These are phyloP conservation scores for Globisporangium paroecandrum DNA, from an alignment of 352 stramenopile species.

Conservation along the genomic window DNA sequence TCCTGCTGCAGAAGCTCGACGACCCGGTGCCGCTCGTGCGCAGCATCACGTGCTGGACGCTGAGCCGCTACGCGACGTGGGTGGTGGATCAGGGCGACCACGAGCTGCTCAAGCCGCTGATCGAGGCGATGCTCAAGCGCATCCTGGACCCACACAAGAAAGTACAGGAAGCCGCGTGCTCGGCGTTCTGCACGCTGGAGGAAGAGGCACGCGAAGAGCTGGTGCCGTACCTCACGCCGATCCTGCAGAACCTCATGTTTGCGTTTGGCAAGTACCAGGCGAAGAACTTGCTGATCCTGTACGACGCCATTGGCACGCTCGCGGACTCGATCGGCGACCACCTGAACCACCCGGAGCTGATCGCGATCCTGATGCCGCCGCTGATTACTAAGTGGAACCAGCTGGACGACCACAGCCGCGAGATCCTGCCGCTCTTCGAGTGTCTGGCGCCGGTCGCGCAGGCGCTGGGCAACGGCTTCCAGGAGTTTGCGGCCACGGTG, in stretches of 20 bases:
- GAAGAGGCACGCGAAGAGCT: conserved; percentile 93
- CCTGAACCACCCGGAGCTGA: conserved; percentile 91
- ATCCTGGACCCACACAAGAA: conserved; percentile 93
- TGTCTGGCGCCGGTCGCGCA: conserved; percentile 85
- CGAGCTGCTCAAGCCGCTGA: conserved; percentile 70
- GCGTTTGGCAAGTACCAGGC: conserved; percentile 93
- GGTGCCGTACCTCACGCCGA: conserved; percentile 89
- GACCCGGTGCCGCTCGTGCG: conserved; percentile 87
- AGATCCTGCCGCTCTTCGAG: conserved; percentile 88
- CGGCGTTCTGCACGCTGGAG: conserved; percentile 93
- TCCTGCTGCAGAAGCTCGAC: conserved; percentile 92
- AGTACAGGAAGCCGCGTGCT: conserved; percentile 94
- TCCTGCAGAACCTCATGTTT: conserved; percentile 90
- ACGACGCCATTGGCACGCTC: conserved; percentile 95
- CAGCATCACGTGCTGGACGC: conserved; percentile 94
- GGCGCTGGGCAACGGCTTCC: conserved; percentile 82
- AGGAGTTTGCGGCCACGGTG: conserved; percentile 84
- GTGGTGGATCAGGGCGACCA: conserved; percentile 90
- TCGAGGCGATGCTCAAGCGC: conserved; percentile 86
- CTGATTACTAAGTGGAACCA: conserved; percentile 92
- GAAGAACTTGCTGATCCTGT: conserved; percentile 94
- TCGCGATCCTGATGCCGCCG: conserved; percentile 91
- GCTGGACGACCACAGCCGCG: conserved; percentile 70
- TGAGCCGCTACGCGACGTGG: conserved; percentile 91
- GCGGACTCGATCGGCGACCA: conserved; percentile 91